phyloP scores from a whole-genome alignment of 1,284 basidiomycete genomes.

The Trametes sp. region DNA sequence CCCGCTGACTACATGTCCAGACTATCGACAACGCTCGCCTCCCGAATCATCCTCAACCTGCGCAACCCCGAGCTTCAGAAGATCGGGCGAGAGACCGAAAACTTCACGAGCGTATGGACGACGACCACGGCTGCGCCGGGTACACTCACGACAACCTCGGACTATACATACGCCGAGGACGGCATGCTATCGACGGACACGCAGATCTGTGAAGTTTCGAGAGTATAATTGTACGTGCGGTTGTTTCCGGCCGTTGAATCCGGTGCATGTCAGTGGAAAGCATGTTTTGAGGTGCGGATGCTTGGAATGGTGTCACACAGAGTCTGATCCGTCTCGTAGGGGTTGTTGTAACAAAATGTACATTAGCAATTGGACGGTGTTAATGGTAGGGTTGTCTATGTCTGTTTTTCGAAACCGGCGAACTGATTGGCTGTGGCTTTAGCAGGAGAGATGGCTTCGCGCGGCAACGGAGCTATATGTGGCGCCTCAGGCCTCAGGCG shows the following conservation, averaged over 20 bases:
- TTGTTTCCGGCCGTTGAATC: background rate
- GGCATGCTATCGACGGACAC: background rate
- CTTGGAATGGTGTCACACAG: background rate
- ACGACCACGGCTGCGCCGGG: slow-evolving; percentile 12
- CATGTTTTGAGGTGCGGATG: background rate
- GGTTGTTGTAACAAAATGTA: background rate
- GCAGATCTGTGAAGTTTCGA: slow-evolving; percentile 5
- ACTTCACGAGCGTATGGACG: slow-evolving; percentile 6
- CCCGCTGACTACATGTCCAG: slow-evolving; percentile 1
- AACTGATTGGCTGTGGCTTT: background rate
- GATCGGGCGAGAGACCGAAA: background rate
- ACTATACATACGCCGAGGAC: slow-evolving; percentile 18
- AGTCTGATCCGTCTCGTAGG: background rate
- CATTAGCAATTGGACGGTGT: background rate
- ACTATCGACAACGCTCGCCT: slow-evolving; percentile 27
- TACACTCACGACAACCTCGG: background rate
- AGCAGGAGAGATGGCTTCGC: background rate
- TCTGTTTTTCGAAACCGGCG: background rate
- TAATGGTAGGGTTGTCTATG: background rate
- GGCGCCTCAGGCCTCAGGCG: background rate
- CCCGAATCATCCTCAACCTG: slow-evolving; percentile 30
- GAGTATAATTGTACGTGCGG: background rate
- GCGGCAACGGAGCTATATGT: no score
- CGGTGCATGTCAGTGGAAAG: background rate
- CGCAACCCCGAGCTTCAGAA: slow-evolving; percentile 26